phyloP scores from a whole-genome alignment of 2,329 filamentous ascomycete species.

The Cladosporium cucumerinum region DNA sequence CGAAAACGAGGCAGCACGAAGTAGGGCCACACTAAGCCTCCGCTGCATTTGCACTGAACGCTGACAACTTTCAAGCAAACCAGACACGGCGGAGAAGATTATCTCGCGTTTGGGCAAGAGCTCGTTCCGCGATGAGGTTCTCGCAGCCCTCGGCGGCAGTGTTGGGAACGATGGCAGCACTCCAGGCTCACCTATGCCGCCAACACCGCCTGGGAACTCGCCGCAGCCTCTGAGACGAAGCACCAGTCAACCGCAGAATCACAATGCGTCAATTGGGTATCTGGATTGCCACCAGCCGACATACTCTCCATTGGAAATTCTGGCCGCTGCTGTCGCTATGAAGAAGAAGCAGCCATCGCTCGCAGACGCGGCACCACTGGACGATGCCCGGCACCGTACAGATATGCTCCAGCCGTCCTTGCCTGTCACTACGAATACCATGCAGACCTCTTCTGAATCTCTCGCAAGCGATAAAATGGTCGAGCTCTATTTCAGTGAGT shows the following conservation, averaged over 20 bases:
- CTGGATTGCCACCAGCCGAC: slow-evolving; percentile 12
- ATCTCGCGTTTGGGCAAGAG: slow-evolving; percentile 3
- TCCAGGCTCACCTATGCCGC: background rate
- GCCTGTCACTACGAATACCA: background rate
- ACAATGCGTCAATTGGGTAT: background rate
- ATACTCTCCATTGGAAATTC: slow-evolving; percentile 9
- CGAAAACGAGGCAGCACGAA: slow-evolving; percentile 13
- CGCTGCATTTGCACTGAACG: background rate
- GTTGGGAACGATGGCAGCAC: background rate
- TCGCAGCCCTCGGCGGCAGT: background rate
- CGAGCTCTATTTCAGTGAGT: slow-evolving; percentile 12
- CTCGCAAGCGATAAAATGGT: slow-evolving; percentile 10
- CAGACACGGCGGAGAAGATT: slow-evolving; percentile 7
- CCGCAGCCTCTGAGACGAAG: background rate
- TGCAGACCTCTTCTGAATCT: background rate
- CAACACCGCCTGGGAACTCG: background rate
- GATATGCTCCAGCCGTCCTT: background rate
- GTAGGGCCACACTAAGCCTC: background rate
- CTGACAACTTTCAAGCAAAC: slow-evolving; percentile 3
- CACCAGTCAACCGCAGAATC: background rate
- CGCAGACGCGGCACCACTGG: background rate
- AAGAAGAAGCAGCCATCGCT: background rate
- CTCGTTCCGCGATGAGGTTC: slow-evolving; percentile 3
- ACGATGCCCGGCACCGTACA: background rate
- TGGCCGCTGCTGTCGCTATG: slow-evolving; percentile 10